Percentiles rank a stretch among this genome's conserved stretches.
Conservation (phyloP, 2,329 filamentous ascomycete species). For the Penicillium hesseltinei region DNA sequence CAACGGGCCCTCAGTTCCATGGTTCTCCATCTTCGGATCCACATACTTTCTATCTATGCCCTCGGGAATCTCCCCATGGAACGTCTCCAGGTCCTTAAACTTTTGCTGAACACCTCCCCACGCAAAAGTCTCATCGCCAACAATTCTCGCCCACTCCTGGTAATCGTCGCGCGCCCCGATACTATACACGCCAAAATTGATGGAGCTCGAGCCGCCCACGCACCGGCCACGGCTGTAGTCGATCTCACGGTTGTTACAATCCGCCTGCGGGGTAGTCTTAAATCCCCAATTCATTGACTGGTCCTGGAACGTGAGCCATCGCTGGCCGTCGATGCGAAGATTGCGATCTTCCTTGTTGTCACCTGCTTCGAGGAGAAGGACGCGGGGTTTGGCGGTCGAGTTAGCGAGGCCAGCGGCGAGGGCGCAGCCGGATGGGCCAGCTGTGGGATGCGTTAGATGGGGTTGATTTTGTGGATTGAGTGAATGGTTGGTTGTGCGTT, state of each 20-base stretch:
- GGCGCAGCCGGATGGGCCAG: constrained; percentile 56
- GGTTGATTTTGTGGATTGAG: no score
- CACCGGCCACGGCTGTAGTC: constrained; percentile 21
- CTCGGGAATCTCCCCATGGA: constrained; percentile 8
- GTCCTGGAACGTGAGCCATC: constrained; percentile 52
- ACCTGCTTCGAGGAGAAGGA: constrained; percentile 62
- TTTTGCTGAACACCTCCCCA: constrained; percentile 17
- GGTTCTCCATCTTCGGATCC: constrained; percentile 11
- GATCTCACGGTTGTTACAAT: constrained; percentile 30
- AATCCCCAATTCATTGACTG: constrained; percentile 54
- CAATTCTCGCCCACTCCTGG: constrained; percentile 22
- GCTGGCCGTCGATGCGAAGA: constrained; percentile 51
- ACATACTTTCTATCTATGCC: constrained; percentile 15
- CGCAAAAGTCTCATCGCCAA: constrained; percentile 15
- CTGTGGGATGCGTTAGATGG: not conserved
- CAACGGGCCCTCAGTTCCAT: constrained; percentile 15
- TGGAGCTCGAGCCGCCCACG: constrained; percentile 21
- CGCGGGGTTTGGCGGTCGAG: constrained; percentile 47
- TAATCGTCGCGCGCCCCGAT: constrained; percentile 24
- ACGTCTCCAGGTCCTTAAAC: constrained; percentile 21
- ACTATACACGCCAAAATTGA: constrained; percentile 24
- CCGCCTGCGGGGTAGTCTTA: constrained; percentile 47
- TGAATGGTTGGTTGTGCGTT: no score
- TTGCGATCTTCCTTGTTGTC: constrained; percentile 47
- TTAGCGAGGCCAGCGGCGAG: constrained; percentile 54